Percentiles rank a stretch among this genome's conserved stretches.
phyloP scores from a whole-genome alignment of 495 filamentous ascomycete genomes.

The Aspergillus saccharolyticus region DNA sequence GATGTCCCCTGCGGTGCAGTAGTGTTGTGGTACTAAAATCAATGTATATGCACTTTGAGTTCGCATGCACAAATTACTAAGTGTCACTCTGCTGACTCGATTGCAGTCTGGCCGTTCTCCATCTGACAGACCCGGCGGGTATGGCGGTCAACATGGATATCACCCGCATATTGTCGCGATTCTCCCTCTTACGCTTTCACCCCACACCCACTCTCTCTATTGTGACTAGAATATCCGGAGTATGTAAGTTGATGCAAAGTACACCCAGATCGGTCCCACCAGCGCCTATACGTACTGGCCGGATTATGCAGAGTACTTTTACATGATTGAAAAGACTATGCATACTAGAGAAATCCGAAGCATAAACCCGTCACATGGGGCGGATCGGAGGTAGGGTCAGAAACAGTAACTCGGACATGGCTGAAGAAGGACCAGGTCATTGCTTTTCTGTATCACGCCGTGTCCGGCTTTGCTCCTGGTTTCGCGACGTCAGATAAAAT shows the following conservation, averaged over 20 bases:
- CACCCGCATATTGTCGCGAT: neutral
- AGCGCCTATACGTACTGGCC: neutral
- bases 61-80: neutral
- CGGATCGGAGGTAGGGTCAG: too few relatives aligned
- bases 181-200: too few relatives aligned
- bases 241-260: neutral
- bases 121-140: neutral
- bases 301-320: neutral
- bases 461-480: neutral
- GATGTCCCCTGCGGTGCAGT: neutral
- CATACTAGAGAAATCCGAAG: neutral
- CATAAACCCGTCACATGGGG: neutral
- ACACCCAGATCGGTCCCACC: neutral
- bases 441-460: too few relatives aligned
- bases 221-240: neutral
- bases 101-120: neutral
- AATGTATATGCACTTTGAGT: neutral
- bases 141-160: neutral
- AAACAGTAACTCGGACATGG: too few relatives aligned
- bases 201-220: neutral
- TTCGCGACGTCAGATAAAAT: neutral
- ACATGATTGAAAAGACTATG: too few relatives aligned
- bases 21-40: neutral
- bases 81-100: constrained; percentile 2
- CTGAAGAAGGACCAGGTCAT: too few relatives aligned